Percentiles rank a stretch among this genome's conserved stretches.
Evolutionary conservation across 2,329 filamentous ascomycete species (phyloP).

Genomic region (Clarireedia monteithiana): DNA sequence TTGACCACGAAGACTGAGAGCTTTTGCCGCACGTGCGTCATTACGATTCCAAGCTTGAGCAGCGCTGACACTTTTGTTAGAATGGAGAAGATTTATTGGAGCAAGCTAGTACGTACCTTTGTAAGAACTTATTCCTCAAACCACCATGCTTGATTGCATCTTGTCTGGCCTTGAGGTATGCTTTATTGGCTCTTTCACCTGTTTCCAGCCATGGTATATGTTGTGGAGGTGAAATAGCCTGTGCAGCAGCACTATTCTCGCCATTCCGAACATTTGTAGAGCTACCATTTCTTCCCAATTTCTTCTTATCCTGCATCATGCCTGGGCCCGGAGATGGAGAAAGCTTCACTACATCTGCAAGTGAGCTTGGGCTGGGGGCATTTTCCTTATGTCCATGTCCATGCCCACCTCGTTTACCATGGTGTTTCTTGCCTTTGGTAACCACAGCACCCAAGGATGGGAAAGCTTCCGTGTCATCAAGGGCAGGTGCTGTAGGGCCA

Average conservation of each 20-base stretch:
- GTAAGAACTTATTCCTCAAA: slow-evolving; percentile 91
- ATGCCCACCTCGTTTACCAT: slow-evolving; percentile 83
- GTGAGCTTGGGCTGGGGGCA: slow-evolving; percentile 57
- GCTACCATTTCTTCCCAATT: slow-evolving; percentile 54
- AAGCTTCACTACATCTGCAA: slow-evolving; percentile 95
- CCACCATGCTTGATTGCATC: slow-evolving; percentile 97
- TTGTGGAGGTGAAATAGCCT: slow-evolving; percentile 78
- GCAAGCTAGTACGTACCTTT: slow-evolving; percentile 53
- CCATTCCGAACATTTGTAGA: slow-evolving; percentile 55
- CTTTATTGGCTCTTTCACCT: slow-evolving; percentile 81
- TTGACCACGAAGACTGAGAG: slow-evolving; percentile 85
- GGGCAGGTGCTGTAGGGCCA: slow-evolving; percentile 61
- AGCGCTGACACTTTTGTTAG: slow-evolving; percentile 48
- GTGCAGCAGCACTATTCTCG: slow-evolving; percentile 74
- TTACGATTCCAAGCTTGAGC: slow-evolving; percentile 98
- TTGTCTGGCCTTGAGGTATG: slow-evolving; percentile 88
- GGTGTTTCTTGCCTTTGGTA: slow-evolving; percentile 80
- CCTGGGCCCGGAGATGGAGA: slow-evolving; percentile 71
- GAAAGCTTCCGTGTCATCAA: slow-evolving; percentile 94
- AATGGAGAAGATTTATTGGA: not conserved
- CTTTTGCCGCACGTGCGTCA: slow-evolving; percentile 91
- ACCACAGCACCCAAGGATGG: slow-evolving; percentile 75
- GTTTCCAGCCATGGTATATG: slow-evolving; percentile 97
- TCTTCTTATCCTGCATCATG: slow-evolving; percentile 52
- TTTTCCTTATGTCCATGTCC: slow-evolving; percentile 64